Percentiles rank a stretch among this genome's conserved stretches.
These are phyloP conservation scores for Lachnellula subtilissima DNA, from an alignment of 2,329 filamentous ascomycete species.

Conservation along the genomic window DNA sequence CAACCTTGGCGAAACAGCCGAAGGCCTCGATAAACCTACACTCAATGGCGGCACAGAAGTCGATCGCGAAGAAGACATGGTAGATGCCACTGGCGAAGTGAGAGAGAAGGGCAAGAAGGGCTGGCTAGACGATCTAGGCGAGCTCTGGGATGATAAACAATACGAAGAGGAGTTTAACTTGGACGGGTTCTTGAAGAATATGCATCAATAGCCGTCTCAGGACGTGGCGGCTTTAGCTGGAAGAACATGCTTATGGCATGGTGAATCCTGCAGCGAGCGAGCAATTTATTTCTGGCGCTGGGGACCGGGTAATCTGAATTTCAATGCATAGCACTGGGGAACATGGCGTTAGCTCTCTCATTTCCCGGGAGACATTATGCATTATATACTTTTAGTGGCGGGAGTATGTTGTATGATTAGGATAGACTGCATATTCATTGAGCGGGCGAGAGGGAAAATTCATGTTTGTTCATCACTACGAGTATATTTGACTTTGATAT, in stretches of 20 bases:
- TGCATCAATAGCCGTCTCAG: constrained; percentile 49
- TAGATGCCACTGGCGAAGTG: constrained; percentile 89
- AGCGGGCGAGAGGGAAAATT: background rate
- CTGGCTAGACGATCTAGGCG: constrained; percentile 89
- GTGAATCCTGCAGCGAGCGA: background rate
- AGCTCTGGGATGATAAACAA: constrained; percentile 95
- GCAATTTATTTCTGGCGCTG: background rate
- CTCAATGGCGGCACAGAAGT: constrained; percentile 46
- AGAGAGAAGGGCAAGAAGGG: constrained; percentile 94
- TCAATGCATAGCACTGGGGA: background rate
- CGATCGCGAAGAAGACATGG: constrained; percentile 76
- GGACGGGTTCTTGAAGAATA: constrained; percentile 90
- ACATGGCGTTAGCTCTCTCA: background rate
- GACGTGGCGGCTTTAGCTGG: background rate
- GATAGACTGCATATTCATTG: background rate
- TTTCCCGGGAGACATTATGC: background rate
- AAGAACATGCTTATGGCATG: background rate
- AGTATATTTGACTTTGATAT: background rate
- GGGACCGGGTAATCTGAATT: background rate
- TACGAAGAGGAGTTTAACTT: constrained; percentile 98
- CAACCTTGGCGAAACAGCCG: constrained; percentile 76
- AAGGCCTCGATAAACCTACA: constrained; percentile 58
- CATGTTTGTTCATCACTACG: background rate
- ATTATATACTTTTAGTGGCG: background rate
- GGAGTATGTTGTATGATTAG: background rate